phyloP scores from a whole-genome alignment of 2,329 filamentous ascomycete genomes.

The Alternaria brassicae region DNA sequence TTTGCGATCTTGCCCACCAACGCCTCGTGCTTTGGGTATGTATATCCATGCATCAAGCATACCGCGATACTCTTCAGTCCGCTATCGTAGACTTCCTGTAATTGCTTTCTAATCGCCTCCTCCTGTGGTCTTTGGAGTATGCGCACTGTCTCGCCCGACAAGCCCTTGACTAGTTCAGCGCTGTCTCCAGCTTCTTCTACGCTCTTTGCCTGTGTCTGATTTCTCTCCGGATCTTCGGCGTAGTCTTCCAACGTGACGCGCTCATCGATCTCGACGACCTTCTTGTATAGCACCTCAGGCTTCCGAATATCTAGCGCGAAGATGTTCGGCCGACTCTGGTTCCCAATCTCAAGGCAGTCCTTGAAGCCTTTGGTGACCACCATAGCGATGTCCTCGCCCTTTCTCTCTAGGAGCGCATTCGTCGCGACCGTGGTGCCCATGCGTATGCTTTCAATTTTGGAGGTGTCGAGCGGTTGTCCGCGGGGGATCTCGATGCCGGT shows the following conservation, averaged over 20 bases:
- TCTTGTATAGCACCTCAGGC: conserved; percentile 84
- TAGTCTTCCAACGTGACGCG: conserved; percentile 91
- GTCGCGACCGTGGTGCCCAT: conserved; percentile 97
- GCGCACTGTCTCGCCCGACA: conserved; percentile 77
- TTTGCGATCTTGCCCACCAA: conserved; percentile 76
- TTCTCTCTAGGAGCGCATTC: conserved; percentile 87
- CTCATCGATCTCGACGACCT: conserved; percentile 89
- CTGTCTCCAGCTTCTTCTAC: conserved; percentile 56
- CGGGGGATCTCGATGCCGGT: conserved; percentile 77
- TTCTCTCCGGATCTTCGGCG: conserved; percentile 79
- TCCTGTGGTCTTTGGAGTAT: conserved; percentile 70
- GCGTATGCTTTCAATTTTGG: conserved; percentile 84
- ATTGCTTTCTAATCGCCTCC: conserved; percentile 63
- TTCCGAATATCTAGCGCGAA: conserved; percentile 89
- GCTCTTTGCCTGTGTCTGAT: conserved; percentile 62
- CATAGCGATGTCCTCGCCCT: conserved; percentile 87
- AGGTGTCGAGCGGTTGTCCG: conserved; percentile 80
- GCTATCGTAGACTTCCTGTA: conserved; percentile 71
- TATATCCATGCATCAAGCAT: conserved; percentile 91
- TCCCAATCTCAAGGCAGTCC: conserved; percentile 87
- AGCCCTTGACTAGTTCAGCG: conserved; percentile 69
- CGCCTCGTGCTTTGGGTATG: conserved; percentile 85
- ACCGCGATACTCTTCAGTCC: conserved; percentile 86
- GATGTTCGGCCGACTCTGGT: conserved; percentile 87
- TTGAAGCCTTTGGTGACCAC: conserved; percentile 88